These are phyloP conservation scores for Penicillium diatomitis DNA, from an alignment of 495 filamentous ascomycete genomes.

Conservation along the genomic window DNA sequence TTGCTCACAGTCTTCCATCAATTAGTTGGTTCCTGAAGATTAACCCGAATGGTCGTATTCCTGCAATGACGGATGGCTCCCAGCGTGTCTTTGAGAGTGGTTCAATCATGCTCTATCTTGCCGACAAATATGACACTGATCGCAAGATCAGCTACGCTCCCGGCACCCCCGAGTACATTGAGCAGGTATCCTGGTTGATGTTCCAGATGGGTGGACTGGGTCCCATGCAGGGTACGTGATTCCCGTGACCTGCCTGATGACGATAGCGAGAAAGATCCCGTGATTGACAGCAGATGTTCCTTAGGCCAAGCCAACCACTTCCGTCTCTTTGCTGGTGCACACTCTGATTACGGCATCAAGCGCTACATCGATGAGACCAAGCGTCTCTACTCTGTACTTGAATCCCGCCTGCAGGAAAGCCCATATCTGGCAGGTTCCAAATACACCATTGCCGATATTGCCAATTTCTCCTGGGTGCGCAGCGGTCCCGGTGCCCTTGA, in stretches of 20 bases:
- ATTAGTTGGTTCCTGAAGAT: conserved; percentile 69
- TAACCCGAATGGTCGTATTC: conserved; percentile 87
- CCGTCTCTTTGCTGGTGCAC: conserved; percentile 24
- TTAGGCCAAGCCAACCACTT: conserved; percentile 37
- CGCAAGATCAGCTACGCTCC: conserved; percentile 34
- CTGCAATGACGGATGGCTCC: conserved; percentile 46
- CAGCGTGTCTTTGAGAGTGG: conserved; percentile 41
- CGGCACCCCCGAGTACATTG: conserved; percentile 32
- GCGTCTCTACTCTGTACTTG: conserved; percentile 33
- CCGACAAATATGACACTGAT: conserved; percentile 36
- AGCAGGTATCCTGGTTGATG: conserved; percentile 38
- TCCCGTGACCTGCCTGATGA: too few species aligned
- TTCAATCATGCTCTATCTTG: conserved; percentile 40
- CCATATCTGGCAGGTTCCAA: conserved; percentile 33
- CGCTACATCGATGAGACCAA: conserved; percentile 31
- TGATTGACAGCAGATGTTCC: too few species aligned
- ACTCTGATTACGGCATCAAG: conserved; percentile 34
- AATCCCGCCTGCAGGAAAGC: conserved; percentile 31
- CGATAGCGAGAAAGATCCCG: too few species aligned
- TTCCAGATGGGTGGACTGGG: conserved; percentile 36
- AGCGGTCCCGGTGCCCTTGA: conserved; percentile 12
- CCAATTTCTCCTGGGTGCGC: conserved; percentile 28
- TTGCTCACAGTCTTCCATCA: neutral
- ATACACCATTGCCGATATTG: conserved; percentile 37
- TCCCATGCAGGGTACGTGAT: conserved; percentile 27